Conservation (phyloP, 139 green algal species). For the Ulvella scutata region DNA sequence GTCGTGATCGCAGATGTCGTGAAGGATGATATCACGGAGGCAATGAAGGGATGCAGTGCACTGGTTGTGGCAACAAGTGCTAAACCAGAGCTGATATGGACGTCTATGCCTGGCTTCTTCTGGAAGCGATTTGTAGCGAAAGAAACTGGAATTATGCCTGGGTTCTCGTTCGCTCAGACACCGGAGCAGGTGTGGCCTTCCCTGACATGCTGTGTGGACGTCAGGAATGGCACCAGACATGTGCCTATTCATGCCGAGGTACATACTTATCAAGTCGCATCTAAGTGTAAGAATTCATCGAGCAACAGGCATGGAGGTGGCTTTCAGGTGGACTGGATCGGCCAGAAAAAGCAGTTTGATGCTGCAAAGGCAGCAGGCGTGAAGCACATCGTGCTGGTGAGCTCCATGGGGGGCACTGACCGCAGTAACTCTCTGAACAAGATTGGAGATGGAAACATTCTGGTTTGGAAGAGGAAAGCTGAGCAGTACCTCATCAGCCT, state of each 20-base stretch:
- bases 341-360: constrained; percentile 71
- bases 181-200: neutral
- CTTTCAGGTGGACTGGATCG: constrained; percentile 63
- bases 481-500: constrained; percentile 64
- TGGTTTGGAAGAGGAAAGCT: constrained; percentile 70
- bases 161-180: neutral
- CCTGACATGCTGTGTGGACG: too few species aligned
- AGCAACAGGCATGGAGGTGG: too few species aligned
- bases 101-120: neutral
- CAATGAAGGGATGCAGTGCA: neutral
- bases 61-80: constrained; percentile 1
- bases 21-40: neutral
- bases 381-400: constrained; percentile 45
- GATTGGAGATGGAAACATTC: constrained; percentile 55
- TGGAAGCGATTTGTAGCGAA: neutral
- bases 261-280: too few species aligned
- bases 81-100: neutral
- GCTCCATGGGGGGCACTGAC: constrained; percentile 53
- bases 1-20: neutral
- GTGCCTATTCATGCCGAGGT: too few species aligned
- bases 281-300: too few species aligned
- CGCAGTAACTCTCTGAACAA: constrained; percentile 20
- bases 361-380: constrained; percentile 47
- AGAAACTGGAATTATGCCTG: neutral
- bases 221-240: too few species aligned